phyloP scores from a whole-genome alignment of 192 early-diverging fungal genomes.

The Geranomyces variabilis region DNA sequence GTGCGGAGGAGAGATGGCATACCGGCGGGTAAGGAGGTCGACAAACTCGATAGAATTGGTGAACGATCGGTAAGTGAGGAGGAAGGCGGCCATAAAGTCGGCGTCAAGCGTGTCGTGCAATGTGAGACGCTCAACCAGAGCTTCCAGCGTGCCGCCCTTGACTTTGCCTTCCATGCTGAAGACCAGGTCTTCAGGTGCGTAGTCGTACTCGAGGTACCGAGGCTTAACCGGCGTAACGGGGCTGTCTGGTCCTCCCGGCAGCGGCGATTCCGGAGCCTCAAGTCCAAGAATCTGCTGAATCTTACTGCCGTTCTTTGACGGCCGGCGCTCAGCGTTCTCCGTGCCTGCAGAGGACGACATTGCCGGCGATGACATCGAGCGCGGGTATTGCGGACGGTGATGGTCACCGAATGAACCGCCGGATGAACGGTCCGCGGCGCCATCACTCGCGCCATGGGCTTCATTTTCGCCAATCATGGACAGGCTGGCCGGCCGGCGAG shows the following conservation, averaged over 20 bases:
- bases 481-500: slow-evolving; percentile 23
- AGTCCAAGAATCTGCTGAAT: slow-evolving; percentile 33
- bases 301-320: slow-evolving; percentile 24
- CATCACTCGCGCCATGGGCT: background rate
- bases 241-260: background rate
- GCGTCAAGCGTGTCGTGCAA: slow-evolving; percentile 71
- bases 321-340: slow-evolving; percentile 4
- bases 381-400: background rate
- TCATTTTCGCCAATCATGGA: slow-evolving; percentile 24
- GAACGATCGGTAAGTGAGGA: slow-evolving; percentile 95
- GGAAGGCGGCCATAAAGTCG: slow-evolving; percentile 83
- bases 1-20: slow-evolving; percentile 72
- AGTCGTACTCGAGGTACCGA: slow-evolving; percentile 63
- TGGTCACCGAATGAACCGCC: background rate
- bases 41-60: slow-evolving; percentile 79
- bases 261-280: slow-evolving; percentile 23
- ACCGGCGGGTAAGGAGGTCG: slow-evolving; percentile 74
- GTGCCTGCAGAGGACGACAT: background rate
- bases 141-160: slow-evolving; percentile 70
- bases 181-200: slow-evolving; percentile 57
- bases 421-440: background rate
- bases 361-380: slow-evolving; percentile 26
- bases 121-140: slow-evolving; percentile 74
- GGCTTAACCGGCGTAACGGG: slow-evolving; percentile 21
- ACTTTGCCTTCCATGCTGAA: slow-evolving; percentile 72